Conservation (phyloP, 495 filamentous ascomycete genomes). For the Neurospora intermedia region DNA sequence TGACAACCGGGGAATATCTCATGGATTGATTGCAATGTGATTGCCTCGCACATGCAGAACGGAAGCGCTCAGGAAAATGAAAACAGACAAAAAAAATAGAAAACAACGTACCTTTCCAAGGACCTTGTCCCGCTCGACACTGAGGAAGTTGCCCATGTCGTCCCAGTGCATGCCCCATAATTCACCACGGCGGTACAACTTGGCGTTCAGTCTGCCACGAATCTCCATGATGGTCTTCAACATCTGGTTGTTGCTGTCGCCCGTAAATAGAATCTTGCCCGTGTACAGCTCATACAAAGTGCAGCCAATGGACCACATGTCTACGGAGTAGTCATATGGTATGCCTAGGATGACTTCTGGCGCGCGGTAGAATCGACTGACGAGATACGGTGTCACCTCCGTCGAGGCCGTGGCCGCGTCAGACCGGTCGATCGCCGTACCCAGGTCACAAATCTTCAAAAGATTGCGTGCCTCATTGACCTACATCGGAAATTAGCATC, state of each 20-base stretch:
- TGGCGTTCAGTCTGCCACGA: constrained; percentile 81
- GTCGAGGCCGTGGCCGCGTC: constrained; percentile 56
- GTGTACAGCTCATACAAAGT: constrained; percentile 96
- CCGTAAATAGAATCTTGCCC: constrained; percentile 92
- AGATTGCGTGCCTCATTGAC: constrained; percentile 75
- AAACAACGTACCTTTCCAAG: constrained; percentile 56
- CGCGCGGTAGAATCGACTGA: constrained; percentile 93
- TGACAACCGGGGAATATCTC: background rate
- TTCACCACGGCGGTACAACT: constrained; percentile 70
- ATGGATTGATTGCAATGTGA: background rate
- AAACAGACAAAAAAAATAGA: constrained; percentile 12
- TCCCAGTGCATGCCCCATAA: constrained; percentile 74
- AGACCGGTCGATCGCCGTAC: constrained; percentile 79
- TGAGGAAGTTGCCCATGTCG: constrained; percentile 75
- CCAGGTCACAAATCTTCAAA: constrained; percentile 91
- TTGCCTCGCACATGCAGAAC: background rate
- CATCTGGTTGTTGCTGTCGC: constrained; percentile 97
- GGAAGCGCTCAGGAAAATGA: background rate
- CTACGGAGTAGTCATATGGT: constrained; percentile 85
- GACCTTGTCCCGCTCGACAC: constrained; percentile 73
- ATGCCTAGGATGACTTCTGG: constrained; percentile 97
- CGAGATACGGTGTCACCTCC: constrained; percentile 85
- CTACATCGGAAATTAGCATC: constrained; percentile 18
- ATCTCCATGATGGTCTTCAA: constrained; percentile 91
- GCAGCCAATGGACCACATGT: constrained; percentile 96